phyloP scores from a whole-genome alignment of 768 basidiomycete species.

The Antrodiella citrinella region DNA sequence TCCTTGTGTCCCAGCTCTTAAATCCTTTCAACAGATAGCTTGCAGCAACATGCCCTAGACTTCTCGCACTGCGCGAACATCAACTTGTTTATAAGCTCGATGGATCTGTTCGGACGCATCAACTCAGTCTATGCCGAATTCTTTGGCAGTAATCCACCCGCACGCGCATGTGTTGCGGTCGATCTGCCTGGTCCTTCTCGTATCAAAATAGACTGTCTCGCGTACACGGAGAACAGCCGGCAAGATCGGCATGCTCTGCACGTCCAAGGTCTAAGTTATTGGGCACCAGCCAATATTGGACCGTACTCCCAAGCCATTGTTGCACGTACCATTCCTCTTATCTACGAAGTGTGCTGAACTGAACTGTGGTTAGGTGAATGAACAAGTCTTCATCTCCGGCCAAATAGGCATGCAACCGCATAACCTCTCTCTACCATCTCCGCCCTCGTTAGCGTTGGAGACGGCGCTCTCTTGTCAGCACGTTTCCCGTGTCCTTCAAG shows the following conservation, averaged over 20 bases:
- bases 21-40: conserved; percentile 35
- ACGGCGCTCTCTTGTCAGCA: conserved; percentile 77
- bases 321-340: conserved; percentile 34
- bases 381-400: conserved; percentile 83
- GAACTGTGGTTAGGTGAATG: conserved; percentile 20
- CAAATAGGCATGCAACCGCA: conserved; percentile 89
- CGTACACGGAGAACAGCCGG: conserved; percentile 38
- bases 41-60: conserved; percentile 39
- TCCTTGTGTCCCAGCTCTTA: neutral
- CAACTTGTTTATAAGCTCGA: conserved; percentile 75
- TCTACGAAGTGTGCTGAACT: neutral
- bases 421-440: conserved; percentile 56
- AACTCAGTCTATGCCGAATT: conserved; percentile 75
- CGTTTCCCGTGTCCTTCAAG: conserved; percentile 54
- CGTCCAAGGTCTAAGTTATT: conserved; percentile 94
- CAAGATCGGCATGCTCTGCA: conserved; percentile 69
- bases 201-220: conserved; percentile 74
- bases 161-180: conserved; percentile 88
- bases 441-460: conserved; percentile 51
- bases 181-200: conserved; percentile 50
- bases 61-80: conserved; percentile 64
- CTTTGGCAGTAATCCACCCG: conserved; percentile 89
- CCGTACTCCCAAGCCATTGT: conserved; percentile 93
- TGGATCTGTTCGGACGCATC: conserved; percentile 68
- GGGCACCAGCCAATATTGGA: conserved; percentile 99